Conservation (phyloP, 192 early-diverging fungal species). For the Linnemannia hyalina region DNA sequence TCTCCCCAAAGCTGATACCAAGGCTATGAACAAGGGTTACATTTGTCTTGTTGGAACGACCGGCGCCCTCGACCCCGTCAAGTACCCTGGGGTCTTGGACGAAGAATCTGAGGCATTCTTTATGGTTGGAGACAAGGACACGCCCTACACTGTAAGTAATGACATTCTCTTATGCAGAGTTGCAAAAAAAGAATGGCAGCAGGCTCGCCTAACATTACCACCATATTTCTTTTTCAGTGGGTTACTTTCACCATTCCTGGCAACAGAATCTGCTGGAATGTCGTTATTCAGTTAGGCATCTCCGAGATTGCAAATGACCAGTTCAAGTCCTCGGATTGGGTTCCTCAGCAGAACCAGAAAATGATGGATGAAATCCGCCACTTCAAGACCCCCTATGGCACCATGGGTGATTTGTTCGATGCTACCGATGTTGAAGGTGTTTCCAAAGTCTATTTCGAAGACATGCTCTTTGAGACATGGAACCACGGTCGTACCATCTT, state of each 20-base stretch:
- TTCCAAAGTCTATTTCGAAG: slow-evolving; percentile 21
- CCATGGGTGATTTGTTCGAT: slow-evolving; percentile 4
- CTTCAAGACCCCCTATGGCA: slow-evolving; percentile 15
- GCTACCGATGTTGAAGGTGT: not conserved
- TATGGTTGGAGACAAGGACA: slow-evolving; percentile 3
- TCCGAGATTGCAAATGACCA: not conserved
- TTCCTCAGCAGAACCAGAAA: not conserved
- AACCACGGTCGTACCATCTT: slow-evolving; percentile 6
- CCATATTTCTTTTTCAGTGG: not conserved
- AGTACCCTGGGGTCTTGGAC: slow-evolving; percentile 8
- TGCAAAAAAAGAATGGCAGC: too few relatives aligned
- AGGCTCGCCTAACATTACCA: not conserved
- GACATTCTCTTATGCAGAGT: too few relatives aligned
- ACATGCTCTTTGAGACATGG: slow-evolving; percentile 27
- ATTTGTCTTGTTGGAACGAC: slow-evolving; percentile 16
- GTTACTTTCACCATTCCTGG: not conserved
- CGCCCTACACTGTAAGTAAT: not conserved
- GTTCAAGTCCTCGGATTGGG: slow-evolving; percentile 14
- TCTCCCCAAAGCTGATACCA: slow-evolving; percentile 9
- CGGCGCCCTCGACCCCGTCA: not conserved
- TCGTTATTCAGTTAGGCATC: slow-evolving; percentile 1
- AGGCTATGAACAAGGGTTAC: not conserved
- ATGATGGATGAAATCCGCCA: slow-evolving; percentile 12
- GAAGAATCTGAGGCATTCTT: not conserved
- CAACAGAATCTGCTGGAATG: slow-evolving; percentile 14